Base-by-base conservation (phyloP, 768 basidiomycete species). In the Boletus rufocinnamomeus region DNA sequence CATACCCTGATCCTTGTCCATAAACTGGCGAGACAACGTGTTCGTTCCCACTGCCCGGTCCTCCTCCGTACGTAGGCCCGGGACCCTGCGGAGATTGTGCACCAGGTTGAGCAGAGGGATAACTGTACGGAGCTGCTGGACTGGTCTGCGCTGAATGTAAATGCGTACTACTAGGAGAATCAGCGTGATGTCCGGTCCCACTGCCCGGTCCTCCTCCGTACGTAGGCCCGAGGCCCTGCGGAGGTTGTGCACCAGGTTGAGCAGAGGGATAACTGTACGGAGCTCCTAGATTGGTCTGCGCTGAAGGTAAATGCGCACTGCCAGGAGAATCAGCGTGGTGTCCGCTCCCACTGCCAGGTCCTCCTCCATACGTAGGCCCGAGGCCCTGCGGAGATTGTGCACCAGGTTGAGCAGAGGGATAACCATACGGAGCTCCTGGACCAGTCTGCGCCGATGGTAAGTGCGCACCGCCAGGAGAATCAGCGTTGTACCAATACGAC, bases 161-260 rank as follows among this genome's bases (percentile, higher is more conserved):
- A n/a, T n/a, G n/a, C n/a, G n/a, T n/a, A n/a, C n/a, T n/a, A n/a
- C n/a, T n/a, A n/a, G n/a, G n/a, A n/a, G n/a, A n/a, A n/a, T n/a
- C n/a, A n/a, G n/a, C n/a, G n/a, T n/a, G n/a, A n/a, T 72, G 70
- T 27, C 60, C 66, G 51, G 50, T 63, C 19, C 35, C 66, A 52
- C 64, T 70, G 11, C 64, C 71, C 6, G 58, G 63, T 23, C 62
- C 63, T 23, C 69, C 67, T 21, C 51, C 62, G 5, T 69, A 66
- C 2, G 57, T 28, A 19, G 61, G 63, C 28, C 41, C 59, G 7
- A 43, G 46, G 41, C 40, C 48, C 32, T 61, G 69, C 6, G 60
- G 55, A 49, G 60, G 60, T n/a, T 70, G 70, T 4, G 50, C 30
- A 27, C 49, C 34, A 23, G 60, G 60, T 23, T 65, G 61, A 30